These are phyloP conservation scores for Thermothielavioides terrestris DNA, from an alignment of 495 filamentous ascomycete genomes.

Conservation along the genomic window DNA sequence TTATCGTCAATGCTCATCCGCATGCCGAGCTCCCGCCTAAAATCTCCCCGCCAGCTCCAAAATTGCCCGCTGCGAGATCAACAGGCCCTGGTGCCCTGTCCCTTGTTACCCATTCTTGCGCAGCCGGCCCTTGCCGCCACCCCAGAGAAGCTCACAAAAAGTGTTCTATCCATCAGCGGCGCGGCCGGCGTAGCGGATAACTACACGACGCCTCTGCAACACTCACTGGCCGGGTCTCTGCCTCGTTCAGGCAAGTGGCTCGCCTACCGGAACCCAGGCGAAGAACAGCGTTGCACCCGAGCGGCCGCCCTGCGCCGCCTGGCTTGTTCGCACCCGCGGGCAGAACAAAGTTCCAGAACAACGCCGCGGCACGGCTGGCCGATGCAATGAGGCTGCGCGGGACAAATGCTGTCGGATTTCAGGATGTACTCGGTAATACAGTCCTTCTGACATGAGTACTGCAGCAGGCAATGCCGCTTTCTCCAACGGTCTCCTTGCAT, in stretches of 20 bases:
- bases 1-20: too few relatives aligned
- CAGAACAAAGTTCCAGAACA: conserved; percentile 10
- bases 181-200: background rate
- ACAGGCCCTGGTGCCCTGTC: background rate
- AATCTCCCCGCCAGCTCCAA: too few relatives aligned
- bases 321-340: background rate
- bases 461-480: background rate
- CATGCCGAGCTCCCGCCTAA: too few relatives aligned
- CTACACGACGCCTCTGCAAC: too few relatives aligned
- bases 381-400: background rate
- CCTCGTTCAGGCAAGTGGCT: conserved; percentile 7
- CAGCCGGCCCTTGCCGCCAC: background rate
- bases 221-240: background rate
- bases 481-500: too few relatives aligned
- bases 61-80: too few relatives aligned
- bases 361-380: conserved; percentile 7
- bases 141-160: background rate
- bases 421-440: background rate
- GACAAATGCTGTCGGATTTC: background rate
- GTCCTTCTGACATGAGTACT: background rate
- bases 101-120: background rate
- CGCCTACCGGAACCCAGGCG: background rate
- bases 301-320: conserved; percentile 5
- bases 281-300: conserved; percentile 11
- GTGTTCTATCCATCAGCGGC: conserved; percentile 6